phyloP scores from a whole-genome alignment of 495 filamentous ascomycete species.

The Bombardia bombarda region DNA sequence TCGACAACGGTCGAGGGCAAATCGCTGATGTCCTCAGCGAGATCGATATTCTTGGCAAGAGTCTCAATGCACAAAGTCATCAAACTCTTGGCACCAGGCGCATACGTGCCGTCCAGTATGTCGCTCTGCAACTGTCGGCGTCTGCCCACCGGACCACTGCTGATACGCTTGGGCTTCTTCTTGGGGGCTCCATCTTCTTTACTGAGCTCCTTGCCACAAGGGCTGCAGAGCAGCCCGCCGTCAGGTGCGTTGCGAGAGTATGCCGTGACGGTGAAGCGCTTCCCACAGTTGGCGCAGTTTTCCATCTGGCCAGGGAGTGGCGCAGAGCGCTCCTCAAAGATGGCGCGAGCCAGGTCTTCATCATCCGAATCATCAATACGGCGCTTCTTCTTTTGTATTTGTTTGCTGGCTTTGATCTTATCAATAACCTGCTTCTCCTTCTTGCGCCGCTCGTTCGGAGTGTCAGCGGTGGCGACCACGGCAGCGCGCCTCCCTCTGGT shows the following conservation, averaged over 20 bases:
- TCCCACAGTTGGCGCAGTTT: conserved; percentile 78
- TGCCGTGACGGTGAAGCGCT: conserved; percentile 87
- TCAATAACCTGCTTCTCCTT: conserved; percentile 58
- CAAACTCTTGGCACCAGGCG: conserved; percentile 62
- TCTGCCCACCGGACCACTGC: conserved; percentile 33
- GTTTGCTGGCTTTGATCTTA: conserved; percentile 75
- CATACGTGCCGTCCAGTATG: conserved; percentile 63
- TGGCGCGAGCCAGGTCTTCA: conserved; percentile 43
- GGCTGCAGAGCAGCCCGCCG: conserved; percentile 75
- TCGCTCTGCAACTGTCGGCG: conserved; percentile 71
- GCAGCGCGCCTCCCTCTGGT: conserved; percentile 21
- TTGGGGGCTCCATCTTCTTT: conserved; percentile 54
- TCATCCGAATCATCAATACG: conserved; percentile 38
- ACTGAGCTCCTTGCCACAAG: conserved; percentile 72
- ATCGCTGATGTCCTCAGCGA: conserved; percentile 79
- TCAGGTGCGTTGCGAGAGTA: conserved; percentile 77
- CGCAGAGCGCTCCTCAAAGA: conserved; percentile 53
- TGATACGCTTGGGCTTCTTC: conserved; percentile 41
- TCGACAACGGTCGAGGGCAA: conserved; percentile 59
- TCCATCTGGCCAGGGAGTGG: conserved; percentile 77
- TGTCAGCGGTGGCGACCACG: conserved; percentile 8
- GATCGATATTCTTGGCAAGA: conserved; percentile 70
- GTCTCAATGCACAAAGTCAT: conserved; percentile 77
- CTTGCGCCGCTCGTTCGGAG: conserved; percentile 41
- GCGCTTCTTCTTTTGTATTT: conserved; percentile 59